Percentiles rank a stretch among this genome's conserved stretches.
These are phyloP conservation scores for Adansonia gregorii DNA, from an alignment of 441 rosid species.

Conservation along the genomic window DNA sequence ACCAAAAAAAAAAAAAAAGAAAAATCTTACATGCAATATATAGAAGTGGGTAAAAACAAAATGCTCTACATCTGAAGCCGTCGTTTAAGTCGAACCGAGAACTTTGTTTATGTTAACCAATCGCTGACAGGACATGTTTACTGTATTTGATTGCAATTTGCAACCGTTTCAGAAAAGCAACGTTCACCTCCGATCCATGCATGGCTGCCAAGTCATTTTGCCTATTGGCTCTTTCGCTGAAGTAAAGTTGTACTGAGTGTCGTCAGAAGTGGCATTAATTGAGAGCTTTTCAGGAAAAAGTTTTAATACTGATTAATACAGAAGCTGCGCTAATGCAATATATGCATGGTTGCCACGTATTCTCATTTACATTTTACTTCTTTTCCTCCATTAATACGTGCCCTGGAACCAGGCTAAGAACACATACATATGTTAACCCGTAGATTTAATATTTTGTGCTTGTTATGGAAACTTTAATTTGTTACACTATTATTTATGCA, in stretches of 20 bases:
- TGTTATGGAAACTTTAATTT: background rate
- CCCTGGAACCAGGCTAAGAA: too few relatives aligned
- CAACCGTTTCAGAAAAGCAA: background rate
- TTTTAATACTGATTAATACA: background rate
- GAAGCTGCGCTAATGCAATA: too few relatives aligned
- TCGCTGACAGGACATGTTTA: background rate
- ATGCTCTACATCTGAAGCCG: background rate
- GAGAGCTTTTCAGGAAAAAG: background rate
- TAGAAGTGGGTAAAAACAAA: background rate
- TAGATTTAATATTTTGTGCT: background rate
- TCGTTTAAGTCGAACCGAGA: background rate
- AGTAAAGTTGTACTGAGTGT: background rate
- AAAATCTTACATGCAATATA: background rate
- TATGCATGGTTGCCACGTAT: slow-evolving; percentile 18
- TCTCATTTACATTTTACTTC: background rate
- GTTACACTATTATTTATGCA: slow-evolving; percentile 30
- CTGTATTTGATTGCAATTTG: background rate
- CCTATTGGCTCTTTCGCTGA: background rate
- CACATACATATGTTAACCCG: background rate
- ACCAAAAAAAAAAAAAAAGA: background rate
- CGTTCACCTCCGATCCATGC: slow-evolving; percentile 26
- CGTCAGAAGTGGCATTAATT: slow-evolving; percentile 9
- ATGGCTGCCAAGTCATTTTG: slow-evolving; percentile 42
- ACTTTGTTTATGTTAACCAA: background rate
- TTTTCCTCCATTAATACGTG: too few relatives aligned